Base-by-base conservation (phyloP, 495 filamentous ascomycete species). In the Bombardia bombarda region DNA sequence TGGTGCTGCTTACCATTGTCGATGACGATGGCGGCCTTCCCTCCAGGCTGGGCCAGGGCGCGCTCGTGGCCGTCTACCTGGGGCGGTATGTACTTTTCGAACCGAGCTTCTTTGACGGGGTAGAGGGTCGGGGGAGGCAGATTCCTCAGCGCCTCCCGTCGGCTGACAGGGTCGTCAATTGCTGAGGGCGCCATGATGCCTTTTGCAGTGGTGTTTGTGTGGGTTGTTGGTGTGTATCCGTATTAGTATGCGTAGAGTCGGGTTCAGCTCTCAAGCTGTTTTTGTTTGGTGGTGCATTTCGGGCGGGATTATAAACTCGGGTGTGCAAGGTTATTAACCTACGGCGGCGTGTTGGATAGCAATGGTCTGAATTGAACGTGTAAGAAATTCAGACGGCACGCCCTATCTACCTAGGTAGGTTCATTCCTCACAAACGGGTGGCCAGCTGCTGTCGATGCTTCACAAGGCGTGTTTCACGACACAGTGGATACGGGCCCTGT, bases 11-110 rank as follows among this genome's bases (percentile, higher is more conserved):
- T 65, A 95, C 90, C 92, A 85, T 97, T 98, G 70, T 98, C 92
- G 52, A 98, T 98, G 46, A 98, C 86, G 52, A 98, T 95, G 26
- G 90, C 86, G 13, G 69, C 62, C n/a, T 61, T 55, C 12, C 68
- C 72, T 13, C 50, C 41, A 7, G 67, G 62, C 26, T 53, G 57
- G 35, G 67, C 64, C 42, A 71, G 72, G 61, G 77, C 87, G 52
- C 74, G 72, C 50, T 72, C 69, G 48, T 78, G 82, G 14, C 79
- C 83, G 50, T 86, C 82, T 6, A 75, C 56, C 49, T 87, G 82
- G 4, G 81, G 73, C 35, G 80, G 65, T 18, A 80, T 67, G 48
- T 79, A 83, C 46, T 83, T 80, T 52, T 83, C 82, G 63, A 92
- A 95, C 23, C 80, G 83, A 30, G 79, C 82, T 52, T 96, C 89